phyloP scores from a whole-genome alignment of 495 filamentous ascomycete genomes.

The Penicillium coprophilum region DNA sequence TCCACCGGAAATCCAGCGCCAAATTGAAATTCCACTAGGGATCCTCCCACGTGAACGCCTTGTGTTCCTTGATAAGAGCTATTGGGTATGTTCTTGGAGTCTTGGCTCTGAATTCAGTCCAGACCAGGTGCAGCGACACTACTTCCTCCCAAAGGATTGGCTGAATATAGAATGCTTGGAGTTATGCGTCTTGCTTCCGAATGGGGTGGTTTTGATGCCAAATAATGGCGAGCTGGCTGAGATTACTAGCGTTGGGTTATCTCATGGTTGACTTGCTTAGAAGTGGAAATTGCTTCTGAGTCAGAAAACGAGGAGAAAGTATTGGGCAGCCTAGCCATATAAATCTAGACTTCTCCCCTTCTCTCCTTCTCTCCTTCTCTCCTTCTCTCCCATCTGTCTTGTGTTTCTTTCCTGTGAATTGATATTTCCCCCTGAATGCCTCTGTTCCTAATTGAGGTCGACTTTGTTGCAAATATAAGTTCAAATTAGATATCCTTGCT shows the following conservation, averaged over 20 bases:
- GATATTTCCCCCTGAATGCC: no score
- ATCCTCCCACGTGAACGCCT: slow-evolving; percentile 1
- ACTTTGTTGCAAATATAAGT: neutral
- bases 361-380: no score
- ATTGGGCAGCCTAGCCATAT: neutral
- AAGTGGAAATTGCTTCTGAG: neutral
- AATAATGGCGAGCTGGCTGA: neutral
- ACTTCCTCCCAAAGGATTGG: slow-evolving; percentile 5
- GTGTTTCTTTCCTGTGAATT: no score
- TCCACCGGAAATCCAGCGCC: neutral
- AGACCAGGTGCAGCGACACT: neutral
- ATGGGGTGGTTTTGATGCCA: neutral
- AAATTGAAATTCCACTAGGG: neutral
- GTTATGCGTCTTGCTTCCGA: neutral
- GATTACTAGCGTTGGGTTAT: neutral
- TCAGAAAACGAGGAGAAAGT: neutral
- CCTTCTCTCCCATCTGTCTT: neutral
- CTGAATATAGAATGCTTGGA: slow-evolving; percentile 1
- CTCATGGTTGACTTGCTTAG: neutral
- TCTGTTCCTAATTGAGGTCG: neutral
- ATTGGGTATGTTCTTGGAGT: slow-evolving; percentile 6
- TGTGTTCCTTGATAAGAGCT: slow-evolving; percentile 2
- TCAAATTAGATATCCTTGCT: no score
- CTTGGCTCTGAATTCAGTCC: neutral
- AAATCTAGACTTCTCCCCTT: neutral